Conservation (phyloP, 208 protist species). For the Trypanosoma cruzi region DNA sequence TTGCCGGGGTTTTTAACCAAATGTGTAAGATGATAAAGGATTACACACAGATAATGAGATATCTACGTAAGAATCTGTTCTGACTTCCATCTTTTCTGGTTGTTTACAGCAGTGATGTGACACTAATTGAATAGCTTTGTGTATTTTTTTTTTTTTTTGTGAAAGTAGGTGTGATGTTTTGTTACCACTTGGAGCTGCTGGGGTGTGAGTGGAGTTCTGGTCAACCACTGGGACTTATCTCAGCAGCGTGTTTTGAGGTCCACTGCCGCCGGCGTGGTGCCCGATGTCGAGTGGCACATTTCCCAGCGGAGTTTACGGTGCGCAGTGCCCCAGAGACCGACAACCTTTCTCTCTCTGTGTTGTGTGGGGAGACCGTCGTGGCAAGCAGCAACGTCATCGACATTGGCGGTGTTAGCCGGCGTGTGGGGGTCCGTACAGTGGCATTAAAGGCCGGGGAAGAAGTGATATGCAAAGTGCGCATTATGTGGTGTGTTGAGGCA, state of each 20-base stretch:
- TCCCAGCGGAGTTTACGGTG: conserved; percentile 24
- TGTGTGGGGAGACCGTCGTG: conserved; percentile 7
- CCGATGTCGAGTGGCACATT: conserved; percentile 10
- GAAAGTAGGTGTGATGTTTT: conserved; percentile 44
- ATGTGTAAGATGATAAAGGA: no score
- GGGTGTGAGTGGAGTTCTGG: conserved; percentile 13
- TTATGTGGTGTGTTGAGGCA: conserved; percentile 40
- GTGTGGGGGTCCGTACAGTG: conserved; percentile 33
- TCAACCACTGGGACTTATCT: not conserved
- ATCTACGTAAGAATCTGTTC: no score
- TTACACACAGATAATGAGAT: no score
- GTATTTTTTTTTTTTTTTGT: no score
- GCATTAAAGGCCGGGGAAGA: conserved; percentile 4
- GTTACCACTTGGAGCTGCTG: conserved; percentile 29
- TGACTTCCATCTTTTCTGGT: no score
- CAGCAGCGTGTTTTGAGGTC: conserved; percentile 16
- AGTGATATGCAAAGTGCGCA: conserved; percentile 25
- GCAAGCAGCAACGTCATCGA: conserved; percentile 28
- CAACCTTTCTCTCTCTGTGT: conserved; percentile 13
- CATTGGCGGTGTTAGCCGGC: conserved; percentile 28
- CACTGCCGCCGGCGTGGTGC: conserved; percentile 22
- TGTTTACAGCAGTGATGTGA: not conserved
- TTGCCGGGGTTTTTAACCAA: no score
- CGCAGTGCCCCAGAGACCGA: conserved; percentile 34
- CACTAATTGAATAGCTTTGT: not conserved